These are phyloP conservation scores for Symmetrospora coprosmae DNA, from an alignment of 768 basidiomycete species.

Conservation along the genomic window DNA sequence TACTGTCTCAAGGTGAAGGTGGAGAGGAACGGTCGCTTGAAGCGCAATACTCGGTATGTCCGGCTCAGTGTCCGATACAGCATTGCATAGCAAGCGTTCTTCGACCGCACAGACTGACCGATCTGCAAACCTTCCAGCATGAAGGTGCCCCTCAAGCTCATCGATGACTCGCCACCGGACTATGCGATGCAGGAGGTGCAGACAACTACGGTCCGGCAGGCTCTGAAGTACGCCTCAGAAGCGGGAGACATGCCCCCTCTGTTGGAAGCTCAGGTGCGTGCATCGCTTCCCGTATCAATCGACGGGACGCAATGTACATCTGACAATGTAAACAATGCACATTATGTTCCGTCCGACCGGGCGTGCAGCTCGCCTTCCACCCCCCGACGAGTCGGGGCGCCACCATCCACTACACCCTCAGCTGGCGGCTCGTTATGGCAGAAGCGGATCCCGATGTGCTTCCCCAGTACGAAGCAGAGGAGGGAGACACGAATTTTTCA, in stretches of 20 bases:
- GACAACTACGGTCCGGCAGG: neutral
- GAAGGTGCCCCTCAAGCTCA: conserved; percentile 3
- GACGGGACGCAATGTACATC: neutral
- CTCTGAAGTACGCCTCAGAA: neutral
- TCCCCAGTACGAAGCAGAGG: neutral
- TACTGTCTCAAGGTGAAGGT: neutral
- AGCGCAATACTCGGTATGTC: conserved; percentile 8
- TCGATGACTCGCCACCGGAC: conserved; percentile 15
- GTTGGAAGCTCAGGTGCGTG: conserved; percentile 5
- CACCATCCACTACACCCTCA: neutral
- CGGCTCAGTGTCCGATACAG: too few species aligned
- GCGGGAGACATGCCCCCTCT: neutral
- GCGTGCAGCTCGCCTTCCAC: conserved; percentile 11
- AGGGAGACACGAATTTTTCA: neutral
- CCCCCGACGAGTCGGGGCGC: neutral
- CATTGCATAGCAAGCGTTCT: too few species aligned
- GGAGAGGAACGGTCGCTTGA: conserved; percentile 14
- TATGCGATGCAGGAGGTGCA: neutral
- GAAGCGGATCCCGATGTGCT: neutral
- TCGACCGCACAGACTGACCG: too few species aligned
- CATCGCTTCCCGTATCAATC: too few species aligned
- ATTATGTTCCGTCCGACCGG: neutral
- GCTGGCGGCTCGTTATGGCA: neutral
- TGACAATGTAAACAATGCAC: neutral
- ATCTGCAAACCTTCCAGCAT: too few species aligned